Evolutionary conservation across 352 stramenopile genomes (phyloP).

Genomic region (Globisporangium cylindrosporum): DNA sequence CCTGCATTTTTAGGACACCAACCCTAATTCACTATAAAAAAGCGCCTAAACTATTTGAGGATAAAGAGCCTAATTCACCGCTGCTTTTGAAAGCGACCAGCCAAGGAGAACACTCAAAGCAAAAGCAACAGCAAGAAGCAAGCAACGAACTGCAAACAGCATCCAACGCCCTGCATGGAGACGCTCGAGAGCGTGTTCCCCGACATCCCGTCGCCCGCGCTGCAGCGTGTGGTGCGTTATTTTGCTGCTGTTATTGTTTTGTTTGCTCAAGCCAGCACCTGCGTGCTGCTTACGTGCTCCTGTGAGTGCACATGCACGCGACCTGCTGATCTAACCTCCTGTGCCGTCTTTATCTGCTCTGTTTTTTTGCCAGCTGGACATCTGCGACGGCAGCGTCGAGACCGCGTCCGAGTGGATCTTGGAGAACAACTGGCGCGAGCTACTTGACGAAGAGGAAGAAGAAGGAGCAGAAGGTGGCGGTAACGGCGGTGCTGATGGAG

Average conservation of each 20-base stretch:
- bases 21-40: no score
- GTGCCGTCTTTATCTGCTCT: not conserved
- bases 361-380: slow-evolving; percentile 31
- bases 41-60: no score
- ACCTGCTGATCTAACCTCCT: not conserved
- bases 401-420: slow-evolving; percentile 54
- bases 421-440: slow-evolving; percentile 59
- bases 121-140: not conserved
- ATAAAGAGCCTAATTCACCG: no score
- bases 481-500: not conserved
- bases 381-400: slow-evolving; percentile 52
- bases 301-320: not conserved
- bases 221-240: slow-evolving; percentile 26
- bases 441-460: slow-evolving; percentile 22
- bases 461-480: not conserved
- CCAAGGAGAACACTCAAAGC: not conserved
- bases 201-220: slow-evolving; percentile 26
- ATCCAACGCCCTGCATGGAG: slow-evolving; percentile 47
- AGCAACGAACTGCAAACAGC: not conserved
- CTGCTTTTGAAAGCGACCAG: not conserved
- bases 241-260: no score
- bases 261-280: not conserved
- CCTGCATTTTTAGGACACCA: no score
- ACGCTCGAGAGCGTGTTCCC: slow-evolving; percentile 42
- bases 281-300: not conserved